Evolutionary conservation across 768 basidiomycete genomes (phyloP).

Genomic region (Phylloporus sp.): DNA sequence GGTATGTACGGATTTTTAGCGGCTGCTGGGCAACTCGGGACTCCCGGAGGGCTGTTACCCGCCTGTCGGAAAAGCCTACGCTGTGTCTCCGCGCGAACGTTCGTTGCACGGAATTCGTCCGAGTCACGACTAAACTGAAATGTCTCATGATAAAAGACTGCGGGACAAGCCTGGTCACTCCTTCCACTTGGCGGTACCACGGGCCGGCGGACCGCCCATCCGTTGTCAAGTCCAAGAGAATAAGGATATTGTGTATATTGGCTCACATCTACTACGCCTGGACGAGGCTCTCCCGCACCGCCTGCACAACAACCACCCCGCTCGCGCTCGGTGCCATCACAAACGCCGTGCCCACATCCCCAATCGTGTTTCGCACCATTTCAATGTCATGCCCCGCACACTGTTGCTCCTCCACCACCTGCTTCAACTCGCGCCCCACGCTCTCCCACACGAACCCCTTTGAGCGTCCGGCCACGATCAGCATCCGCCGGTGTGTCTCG

Average conservation of each 20-base stretch:
- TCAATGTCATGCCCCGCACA: slow-evolving; percentile 23
- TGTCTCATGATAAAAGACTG: too few species aligned
- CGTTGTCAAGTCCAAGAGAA: too few species aligned
- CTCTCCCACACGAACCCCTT: slow-evolving; percentile 60
- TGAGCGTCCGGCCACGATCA: slow-evolving; percentile 75
- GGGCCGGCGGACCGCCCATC: background rate
- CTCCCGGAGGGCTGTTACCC: too few species aligned
- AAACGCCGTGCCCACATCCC: slow-evolving; percentile 77
- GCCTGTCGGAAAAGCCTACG: too few species aligned
- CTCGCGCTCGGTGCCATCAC: slow-evolving; percentile 55
- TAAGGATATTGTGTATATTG: too few species aligned
- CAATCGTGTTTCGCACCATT: slow-evolving; percentile 69
- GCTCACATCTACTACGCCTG: background rate
- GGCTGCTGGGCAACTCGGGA: too few species aligned
- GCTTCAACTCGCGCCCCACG: slow-evolving; percentile 54
- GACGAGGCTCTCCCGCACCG: slow-evolving; percentile 30
- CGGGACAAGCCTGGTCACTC: background rate
- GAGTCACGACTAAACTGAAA: too few species aligned
- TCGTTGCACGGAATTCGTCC: too few species aligned
- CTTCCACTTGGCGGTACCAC: background rate
- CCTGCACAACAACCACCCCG: slow-evolving; percentile 68
- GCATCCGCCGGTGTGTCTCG: slow-evolving; percentile 35
- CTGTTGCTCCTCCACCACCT: slow-evolving; percentile 36
- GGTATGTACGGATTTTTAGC: too few species aligned
- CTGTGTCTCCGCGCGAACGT: too few species aligned